Percentiles rank a stretch among this genome's conserved stretches.
Conservation (phyloP, 176 grass and related monocot genomes). For the Oryza officinalis region DNA sequence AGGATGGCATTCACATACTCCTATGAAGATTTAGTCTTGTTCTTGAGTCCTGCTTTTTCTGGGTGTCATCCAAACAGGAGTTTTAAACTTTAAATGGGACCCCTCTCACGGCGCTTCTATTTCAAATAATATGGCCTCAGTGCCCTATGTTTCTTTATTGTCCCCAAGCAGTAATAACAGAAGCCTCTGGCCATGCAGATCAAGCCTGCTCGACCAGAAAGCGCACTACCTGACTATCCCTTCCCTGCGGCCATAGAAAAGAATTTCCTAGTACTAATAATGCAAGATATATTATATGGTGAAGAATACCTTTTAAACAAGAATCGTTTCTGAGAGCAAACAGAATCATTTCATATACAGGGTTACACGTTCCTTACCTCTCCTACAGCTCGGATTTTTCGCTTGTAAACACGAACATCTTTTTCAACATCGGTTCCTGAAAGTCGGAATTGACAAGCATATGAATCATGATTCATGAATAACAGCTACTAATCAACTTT, state of each 20-base stretch:
- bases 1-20: no score
- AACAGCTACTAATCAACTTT: constrained; percentile 2
- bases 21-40: neutral
- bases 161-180: neutral
- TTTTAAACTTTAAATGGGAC: neutral
- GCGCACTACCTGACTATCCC: neutral
- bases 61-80: neutral
- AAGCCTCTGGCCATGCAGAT: neutral
- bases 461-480: constrained; percentile 27
- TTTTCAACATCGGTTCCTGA: constrained; percentile 85
- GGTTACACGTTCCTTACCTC: constrained; percentile 52
- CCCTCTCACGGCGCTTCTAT: neutral
- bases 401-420: constrained; percentile 79
- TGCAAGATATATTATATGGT: neutral
- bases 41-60: neutral
- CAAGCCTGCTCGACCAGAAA: neutral
- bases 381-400: constrained; percentile 71
- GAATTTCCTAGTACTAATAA: neutral
- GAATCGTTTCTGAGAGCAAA: no score
- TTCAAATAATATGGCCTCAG: neutral
- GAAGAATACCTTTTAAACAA: no score
- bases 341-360: constrained; percentile 8
- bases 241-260: neutral
- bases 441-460: constrained; percentile 38
- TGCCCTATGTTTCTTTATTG: neutral